Conservation (phyloP, 2,329 filamentous ascomycete species). For the Neophaeococcomyces aloes region DNA sequence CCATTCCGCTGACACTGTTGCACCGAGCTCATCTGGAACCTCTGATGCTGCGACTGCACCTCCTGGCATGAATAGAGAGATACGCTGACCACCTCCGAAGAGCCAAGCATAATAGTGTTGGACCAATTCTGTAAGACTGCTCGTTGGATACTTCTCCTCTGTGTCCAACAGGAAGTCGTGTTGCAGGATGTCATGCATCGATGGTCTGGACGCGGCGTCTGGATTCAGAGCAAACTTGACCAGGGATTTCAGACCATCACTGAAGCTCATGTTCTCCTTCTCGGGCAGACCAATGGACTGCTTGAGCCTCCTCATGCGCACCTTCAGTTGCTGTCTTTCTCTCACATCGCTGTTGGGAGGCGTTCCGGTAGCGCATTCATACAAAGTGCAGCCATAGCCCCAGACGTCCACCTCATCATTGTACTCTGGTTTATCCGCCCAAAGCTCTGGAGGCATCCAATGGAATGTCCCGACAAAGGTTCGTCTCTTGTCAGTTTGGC, state of each 20-base stretch:
- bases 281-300: constrained; percentile 34
- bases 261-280: constrained; percentile 28
- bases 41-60: constrained; percentile 48
- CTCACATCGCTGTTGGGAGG: constrained; percentile 39
- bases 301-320: constrained; percentile 36
- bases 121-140: constrained; percentile 36
- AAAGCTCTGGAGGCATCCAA: constrained; percentile 57
- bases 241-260: constrained; percentile 35
- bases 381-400: constrained; percentile 42
- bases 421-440: constrained; percentile 34
- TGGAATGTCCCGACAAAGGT: constrained; percentile 57
- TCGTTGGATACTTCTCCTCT: constrained; percentile 35
- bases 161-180: constrained; percentile 36
- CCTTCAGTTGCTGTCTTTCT: constrained; percentile 25
- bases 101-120: constrained; percentile 41
- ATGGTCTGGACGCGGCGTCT: constrained; percentile 34
- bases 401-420: constrained; percentile 43
- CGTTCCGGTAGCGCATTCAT: constrained; percentile 40
- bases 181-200: constrained; percentile 37
- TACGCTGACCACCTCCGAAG: constrained; percentile 37
- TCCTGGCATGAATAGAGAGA: constrained; percentile 50
- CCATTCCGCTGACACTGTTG: constrained; percentile 46
- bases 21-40: constrained; percentile 30
- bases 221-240: constrained; percentile 36
- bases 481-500: constrained; percentile 48